Base-by-base conservation (phyloP, 2,329 filamentous ascomycete genomes). In the Alternaria ethzedia region DNA sequence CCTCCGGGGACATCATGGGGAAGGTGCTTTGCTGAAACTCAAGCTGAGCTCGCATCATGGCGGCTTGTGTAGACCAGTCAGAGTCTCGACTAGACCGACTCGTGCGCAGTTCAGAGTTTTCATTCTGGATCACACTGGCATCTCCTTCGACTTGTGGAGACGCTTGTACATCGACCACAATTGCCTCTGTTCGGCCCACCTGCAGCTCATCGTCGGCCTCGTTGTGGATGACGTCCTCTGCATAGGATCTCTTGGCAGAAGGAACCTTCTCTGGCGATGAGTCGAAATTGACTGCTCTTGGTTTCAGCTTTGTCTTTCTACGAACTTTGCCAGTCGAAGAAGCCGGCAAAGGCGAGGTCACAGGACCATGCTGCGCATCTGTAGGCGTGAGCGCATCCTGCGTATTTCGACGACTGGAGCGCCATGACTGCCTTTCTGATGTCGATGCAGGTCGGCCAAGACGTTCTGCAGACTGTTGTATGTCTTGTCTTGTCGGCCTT, bases 61-160 rank as follows among this genome's bases (percentile, higher is more conserved):
- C 73, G 21, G 76, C 75, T 65, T 80, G 80, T 3, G 78, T 81
- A 10, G 75, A 80, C 47, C 73, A 71, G 32, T 74, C 69, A 4
- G 73, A 78, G 6, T 74, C 66, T 25, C 62, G 67, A 49, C 67
- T 66, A 7, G 65, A 60, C 23, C 36, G 56, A 28, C 54, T 58
- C 20, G 52, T 62, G 8, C 26, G 26, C 20, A 63, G 13, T 11
- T 63, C 64, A 13, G 57, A 49, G 2, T 44, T 13, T 10, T 47
- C 47, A 10, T 57, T 51, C n/a, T 41, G 51, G 8, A 57, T 5
- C 15, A 52, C 54, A 8, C 55, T 57, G 10, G 6, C 32, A 21
- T 49, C 12, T n/a, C 8, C 43, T 21, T 50, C 52, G 20, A 21
- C 25, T 36, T 60, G 47, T 12, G 54, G 30, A 5, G n/a, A 23